These are phyloP conservation scores for Tulasnella sp. DNA, from an alignment of 768 basidiomycete species.

Conservation along the genomic window DNA sequence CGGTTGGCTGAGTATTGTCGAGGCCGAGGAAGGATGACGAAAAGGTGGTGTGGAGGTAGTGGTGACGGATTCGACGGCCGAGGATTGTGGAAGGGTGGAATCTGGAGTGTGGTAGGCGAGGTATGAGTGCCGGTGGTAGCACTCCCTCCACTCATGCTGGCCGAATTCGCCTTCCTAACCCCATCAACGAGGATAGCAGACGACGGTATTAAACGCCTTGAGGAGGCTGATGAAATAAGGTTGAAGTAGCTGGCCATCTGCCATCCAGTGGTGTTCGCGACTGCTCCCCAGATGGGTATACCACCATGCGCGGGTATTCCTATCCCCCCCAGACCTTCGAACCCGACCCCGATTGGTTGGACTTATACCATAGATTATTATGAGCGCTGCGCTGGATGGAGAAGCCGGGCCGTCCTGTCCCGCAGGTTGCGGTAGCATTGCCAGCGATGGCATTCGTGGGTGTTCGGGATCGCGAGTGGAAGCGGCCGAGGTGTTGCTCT, in stretches of 20 bases:
- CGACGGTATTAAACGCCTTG: too few relatives aligned
- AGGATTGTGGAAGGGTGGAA: constrained; percentile 39
- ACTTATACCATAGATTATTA: not conserved
- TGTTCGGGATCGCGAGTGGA: constrained; percentile 1
- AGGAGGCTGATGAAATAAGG: constrained; percentile 34
- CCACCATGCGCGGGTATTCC: not conserved
- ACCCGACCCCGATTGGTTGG: constrained; percentile 25
- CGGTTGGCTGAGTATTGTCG: constrained; percentile 5
- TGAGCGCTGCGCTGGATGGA: constrained; percentile 34
- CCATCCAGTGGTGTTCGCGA: constrained; percentile 10
- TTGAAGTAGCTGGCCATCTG: constrained; percentile 33
- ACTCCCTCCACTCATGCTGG: not conserved
- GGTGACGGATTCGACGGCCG: constrained; percentile 36
- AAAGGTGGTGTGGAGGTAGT: too few relatives aligned
- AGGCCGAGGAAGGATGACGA: constrained; percentile 27
- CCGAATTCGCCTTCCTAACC: too few relatives aligned
- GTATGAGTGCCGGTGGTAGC: constrained; percentile 32
- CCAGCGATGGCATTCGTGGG: constrained; percentile 33
- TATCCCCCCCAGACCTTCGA: not conserved
- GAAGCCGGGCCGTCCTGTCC: too few relatives aligned
- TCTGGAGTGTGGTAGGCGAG: constrained; percentile 35
- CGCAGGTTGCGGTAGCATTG: too few relatives aligned
- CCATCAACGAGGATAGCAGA: too few relatives aligned
- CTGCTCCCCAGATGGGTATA: not conserved
- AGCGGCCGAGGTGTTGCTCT: constrained; percentile 18